Base-by-base conservation (phyloP, 352 stramenopile genomes). In the Phytophthora capsici region DNA sequence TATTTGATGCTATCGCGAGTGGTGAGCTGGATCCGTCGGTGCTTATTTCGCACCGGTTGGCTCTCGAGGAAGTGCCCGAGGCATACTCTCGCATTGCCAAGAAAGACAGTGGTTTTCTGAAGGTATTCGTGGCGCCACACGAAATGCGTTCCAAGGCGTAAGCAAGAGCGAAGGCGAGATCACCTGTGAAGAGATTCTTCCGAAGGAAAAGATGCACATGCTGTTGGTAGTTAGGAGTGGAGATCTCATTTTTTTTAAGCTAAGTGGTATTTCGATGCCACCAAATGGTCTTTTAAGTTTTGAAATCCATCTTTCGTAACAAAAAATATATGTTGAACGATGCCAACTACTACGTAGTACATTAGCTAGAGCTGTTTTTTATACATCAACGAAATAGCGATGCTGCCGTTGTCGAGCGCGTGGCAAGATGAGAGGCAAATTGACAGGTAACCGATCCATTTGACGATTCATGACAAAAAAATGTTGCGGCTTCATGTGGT, bases 41-140 rank as follows among this genome's bases (percentile, higher is more conserved):
- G 60, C 49, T 90, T 44, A 78, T 90, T 30, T 89, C 68, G 28
- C 80, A 92, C 63, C 70, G 72, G 23, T 63, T 87, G 26, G 66
- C 69, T 20, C 64, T 92, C 4, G 80, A 89, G 20, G 81, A 88
- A 22, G 64, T 80, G 41, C 70, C 84, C 5, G 71, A 88, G 32
- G 74, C 71, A 14, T 89, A 90, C 58, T 62, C 55, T 3, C 70
- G 77, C 36, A 77, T 82, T 17, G 77, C 55, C 45, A 86, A 88
- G 56, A 86, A 90, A 62, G 78, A 88, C 44, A 67, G 82, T 32
- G 71, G 65, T 0, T 88, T 75, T 36, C 32, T 92, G 54, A 92
- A 92, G 60, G 82, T 89, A 43, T 65, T 90, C 13, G 75, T 86
- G 25, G 70, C 71, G 40, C 80, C 80, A 20, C 68, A 79, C 23